phyloP scores from a whole-genome alignment of 2,329 filamentous ascomycete species.

The Aspergillus ibericus region DNA sequence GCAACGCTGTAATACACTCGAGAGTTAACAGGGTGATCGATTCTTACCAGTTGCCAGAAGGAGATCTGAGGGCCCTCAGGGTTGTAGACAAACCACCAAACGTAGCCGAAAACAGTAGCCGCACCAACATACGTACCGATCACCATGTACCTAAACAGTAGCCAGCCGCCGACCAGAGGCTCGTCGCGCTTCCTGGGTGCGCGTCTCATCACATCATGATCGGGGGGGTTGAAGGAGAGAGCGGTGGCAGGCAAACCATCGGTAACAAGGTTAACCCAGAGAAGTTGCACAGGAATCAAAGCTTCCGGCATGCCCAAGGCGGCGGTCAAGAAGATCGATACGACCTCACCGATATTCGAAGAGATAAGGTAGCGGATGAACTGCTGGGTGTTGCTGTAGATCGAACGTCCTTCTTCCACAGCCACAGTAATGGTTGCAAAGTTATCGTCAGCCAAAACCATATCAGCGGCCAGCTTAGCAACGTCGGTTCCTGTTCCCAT shows the following conservation, averaged over 20 bases:
- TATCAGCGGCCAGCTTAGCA: slow-evolving; percentile 92
- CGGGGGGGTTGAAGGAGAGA: slow-evolving; percentile 96
- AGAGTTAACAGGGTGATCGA: slow-evolving; percentile 7
- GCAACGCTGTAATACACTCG: background rate
- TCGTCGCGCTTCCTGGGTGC: slow-evolving; percentile 90
- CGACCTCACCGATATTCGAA: slow-evolving; percentile 98
- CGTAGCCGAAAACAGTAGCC: slow-evolving; percentile 93
- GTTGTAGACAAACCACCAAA: slow-evolving; percentile 99
- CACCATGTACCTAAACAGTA: slow-evolving; percentile 96
- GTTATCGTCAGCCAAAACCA: slow-evolving; percentile 98
- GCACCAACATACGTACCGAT: slow-evolving; percentile 93
- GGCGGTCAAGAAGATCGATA: slow-evolving; percentile 97
- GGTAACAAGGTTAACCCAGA: slow-evolving; percentile 98
- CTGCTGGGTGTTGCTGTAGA: slow-evolving; percentile 99
- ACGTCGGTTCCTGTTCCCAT: slow-evolving; percentile 99
- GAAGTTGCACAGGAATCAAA: slow-evolving; percentile 90
- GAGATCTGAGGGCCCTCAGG: slow-evolving; percentile 83
- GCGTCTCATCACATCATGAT: slow-evolving; percentile 96
- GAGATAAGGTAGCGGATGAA: slow-evolving; percentile 99
- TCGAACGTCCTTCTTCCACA: slow-evolving; percentile 94
- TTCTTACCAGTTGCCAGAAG: slow-evolving; percentile 74
- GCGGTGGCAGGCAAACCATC: slow-evolving; percentile 96
- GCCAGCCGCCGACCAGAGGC: slow-evolving; percentile 86
- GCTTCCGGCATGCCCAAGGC: slow-evolving; percentile 97
- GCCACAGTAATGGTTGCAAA: slow-evolving; percentile 96